phyloP scores from a whole-genome alignment of 306 rosid species.

The Prunus kanzakura region DNA sequence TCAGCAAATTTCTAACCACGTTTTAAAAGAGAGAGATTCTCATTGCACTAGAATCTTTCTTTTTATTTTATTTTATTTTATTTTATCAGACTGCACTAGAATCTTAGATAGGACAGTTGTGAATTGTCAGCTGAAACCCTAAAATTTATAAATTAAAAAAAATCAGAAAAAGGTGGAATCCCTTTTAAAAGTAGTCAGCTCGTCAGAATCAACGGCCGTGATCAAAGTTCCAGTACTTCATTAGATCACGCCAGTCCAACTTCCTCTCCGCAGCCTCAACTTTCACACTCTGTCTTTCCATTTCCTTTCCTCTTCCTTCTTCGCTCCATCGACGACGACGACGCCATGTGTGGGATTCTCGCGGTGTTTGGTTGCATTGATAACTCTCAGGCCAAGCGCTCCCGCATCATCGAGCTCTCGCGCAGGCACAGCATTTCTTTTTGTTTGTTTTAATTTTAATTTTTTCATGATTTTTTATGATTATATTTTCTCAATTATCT shows the following conservation, averaged over 20 bases:
- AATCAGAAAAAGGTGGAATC: slow-evolving; percentile 10
- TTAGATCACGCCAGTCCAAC: not conserved
- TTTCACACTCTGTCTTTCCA: not conserved
- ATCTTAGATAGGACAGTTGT: not conserved
- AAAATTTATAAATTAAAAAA: not conserved
- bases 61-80: too few species aligned
- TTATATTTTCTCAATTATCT: not conserved
- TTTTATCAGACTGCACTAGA: not conserved
- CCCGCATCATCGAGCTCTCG: slow-evolving; percentile 84
- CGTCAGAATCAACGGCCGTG: slow-evolving; percentile 37
- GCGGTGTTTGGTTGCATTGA: slow-evolving; percentile 85
- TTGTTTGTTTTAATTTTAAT: not conserved
- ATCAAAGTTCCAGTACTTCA: not conserved
- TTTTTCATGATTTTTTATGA: not conserved
- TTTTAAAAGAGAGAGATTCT: not conserved
- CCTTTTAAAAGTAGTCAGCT: slow-evolving; percentile 25
- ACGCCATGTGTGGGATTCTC: slow-evolving; percentile 93
- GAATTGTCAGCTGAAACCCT: slow-evolving; percentile 10
- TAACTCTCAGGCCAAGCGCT: slow-evolving; percentile 74
- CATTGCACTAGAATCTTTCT: too few species aligned
- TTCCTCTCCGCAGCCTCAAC: slow-evolving; percentile 18
- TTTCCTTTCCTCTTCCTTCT: not conserved
- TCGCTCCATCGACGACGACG: not conserved
- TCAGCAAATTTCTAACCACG: too few species aligned
- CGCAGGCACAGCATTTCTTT: slow-evolving; percentile 50